Base-by-base conservation (phyloP, 2,329 filamentous ascomycete genomes). In the Zalaria sp. region DNA sequence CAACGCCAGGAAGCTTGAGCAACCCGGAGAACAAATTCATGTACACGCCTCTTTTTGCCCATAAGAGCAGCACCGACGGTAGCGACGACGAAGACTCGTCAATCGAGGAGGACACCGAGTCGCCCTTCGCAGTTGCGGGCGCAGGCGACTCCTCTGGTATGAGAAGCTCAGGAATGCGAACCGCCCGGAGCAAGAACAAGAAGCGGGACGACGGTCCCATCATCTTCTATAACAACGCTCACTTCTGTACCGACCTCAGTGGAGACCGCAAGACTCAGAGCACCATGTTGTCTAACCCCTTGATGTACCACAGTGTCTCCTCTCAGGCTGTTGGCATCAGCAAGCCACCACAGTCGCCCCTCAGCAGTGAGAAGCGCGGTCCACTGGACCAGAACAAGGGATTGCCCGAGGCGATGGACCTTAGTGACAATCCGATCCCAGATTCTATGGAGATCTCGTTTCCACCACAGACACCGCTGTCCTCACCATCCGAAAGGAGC, bases 191-290 rank as follows among this genome's bases (percentile, higher is more conserved):
- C 4, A 57, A 51, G 45, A 69, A 63, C 48, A 75, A 72, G 56
- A 71, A 72, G 26, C 71, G 67, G 0, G 69, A 77, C 8, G 77
- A 83, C 44, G 85, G 84, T 5, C 78, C 82, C 1, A 81, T 93
- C 49, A 86, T 89, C 11, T 93, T 88, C 54, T 93, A 89, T 57
- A 84, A 73, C 46, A 83, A 81, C 26, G 81, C 81, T 1, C 75
- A 75, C 0, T 93, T 91, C 57, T 91, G 79, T 57, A 87, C 79
- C 1, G 86, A 93, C 56, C 62, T 91, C 3, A 83, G 79, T 10
- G 79, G 80, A 2, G 81, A 87, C 50, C 65, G 65, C 5, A 51
- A 47, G 29, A 43, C 50, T 8, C 42, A 45, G 25, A 41, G 34
- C 4, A 38, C 40, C 2, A 45, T 46, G 41, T 11, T 37, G 1